Percentiles rank a stretch among this genome's conserved stretches.
Evolutionary conservation across 371 early-diverging fungal genomes (phyloP).

Genomic region (Circinella minor): DNA sequence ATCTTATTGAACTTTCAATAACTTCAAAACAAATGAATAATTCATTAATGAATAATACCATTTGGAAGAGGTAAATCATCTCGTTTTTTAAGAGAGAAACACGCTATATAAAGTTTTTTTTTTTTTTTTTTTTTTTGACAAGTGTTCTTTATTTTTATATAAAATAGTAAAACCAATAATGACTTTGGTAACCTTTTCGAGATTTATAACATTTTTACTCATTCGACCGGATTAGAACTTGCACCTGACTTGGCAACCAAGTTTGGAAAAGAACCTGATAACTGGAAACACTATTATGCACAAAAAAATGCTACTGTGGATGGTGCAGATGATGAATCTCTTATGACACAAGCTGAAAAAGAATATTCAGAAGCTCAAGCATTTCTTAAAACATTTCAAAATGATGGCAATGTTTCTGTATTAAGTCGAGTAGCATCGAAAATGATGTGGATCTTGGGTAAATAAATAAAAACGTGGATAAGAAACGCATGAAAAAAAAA

Average conservation of each 20-base stretch:
- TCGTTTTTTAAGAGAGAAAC: too few relatives aligned
- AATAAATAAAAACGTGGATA: background rate
- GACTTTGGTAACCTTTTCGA: conserved; percentile 65
- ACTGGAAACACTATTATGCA: conserved; percentile 54
- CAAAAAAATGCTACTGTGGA: conserved; percentile 34
- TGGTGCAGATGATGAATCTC: conserved; percentile 34
- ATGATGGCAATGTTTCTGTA: conserved; percentile 45
- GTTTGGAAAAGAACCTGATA: conserved; percentile 43
- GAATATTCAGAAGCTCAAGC: conserved; percentile 50
- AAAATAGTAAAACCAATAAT: conserved; percentile 45
- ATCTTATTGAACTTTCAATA: conserved; percentile 20
- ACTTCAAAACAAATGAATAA: conserved; percentile 24
- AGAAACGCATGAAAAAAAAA: background rate
- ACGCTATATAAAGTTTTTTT: too few relatives aligned
- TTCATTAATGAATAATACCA: conserved; percentile 14
- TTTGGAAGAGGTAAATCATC: conserved; percentile 35
- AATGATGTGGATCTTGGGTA: conserved; percentile 62
- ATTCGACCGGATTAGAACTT: conserved; percentile 53
- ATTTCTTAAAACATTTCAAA: conserved; percentile 48
- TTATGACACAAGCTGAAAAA: conserved; percentile 47
- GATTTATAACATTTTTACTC: conserved; percentile 47
- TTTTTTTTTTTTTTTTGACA: background rate
- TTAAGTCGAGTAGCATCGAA: conserved; percentile 53
- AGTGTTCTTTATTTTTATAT: background rate
- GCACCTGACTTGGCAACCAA: conserved; percentile 42